Evolutionary conservation across 2,329 filamentous ascomycete genomes (phyloP), one percentile per base, ranked within the genome.

Genomic region (Nannizzia gypsea): DNA sequence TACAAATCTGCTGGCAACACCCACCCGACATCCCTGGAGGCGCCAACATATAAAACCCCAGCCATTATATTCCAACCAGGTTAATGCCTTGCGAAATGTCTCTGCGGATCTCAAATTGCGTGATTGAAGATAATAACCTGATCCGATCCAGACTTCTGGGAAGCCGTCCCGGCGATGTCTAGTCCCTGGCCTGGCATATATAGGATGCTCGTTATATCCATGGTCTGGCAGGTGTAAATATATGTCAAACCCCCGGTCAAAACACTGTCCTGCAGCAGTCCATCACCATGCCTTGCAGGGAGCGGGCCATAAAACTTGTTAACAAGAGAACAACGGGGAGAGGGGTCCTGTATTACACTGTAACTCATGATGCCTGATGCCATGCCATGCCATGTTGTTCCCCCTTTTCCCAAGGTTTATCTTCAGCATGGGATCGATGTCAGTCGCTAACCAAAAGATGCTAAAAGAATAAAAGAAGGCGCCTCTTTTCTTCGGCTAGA

Each of bases 131-230:
- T 31, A 17, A 52, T 52, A 52, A 9, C 9, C 20, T 46, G 48
- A 52, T 31, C 48, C 48, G 48, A 52, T 52, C 48, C 48, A 52
- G 26, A 52, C 48, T 31, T 28, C 48, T 52, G 48, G 48, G 48
- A 52, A 52, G 26, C 24, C 13, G 48, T 52, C 48, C 48, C 48
- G 48, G 26, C 48, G 48, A 52, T 52, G 48, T n/a, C 26, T 52
- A 28, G 22, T 15, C 48, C 48, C 48, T 52, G 48, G 48, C 48
- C 22, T 9, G 22, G 48, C 17, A 36, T 36, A 36, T 36, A 42
- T n/a, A 42, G 38, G 38, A n/a, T 5, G n/a, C 31, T 36, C 13
- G 9, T 0, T 36, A 36, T 36, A 36, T 11, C 38, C n/a, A 42
- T 17, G n/a, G 15, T n/a, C 38, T 42, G n/a, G 15, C 38, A 42